Conservation (phyloP, 495 filamentous ascomycete genomes). For the Pyronema domesticum region DNA sequence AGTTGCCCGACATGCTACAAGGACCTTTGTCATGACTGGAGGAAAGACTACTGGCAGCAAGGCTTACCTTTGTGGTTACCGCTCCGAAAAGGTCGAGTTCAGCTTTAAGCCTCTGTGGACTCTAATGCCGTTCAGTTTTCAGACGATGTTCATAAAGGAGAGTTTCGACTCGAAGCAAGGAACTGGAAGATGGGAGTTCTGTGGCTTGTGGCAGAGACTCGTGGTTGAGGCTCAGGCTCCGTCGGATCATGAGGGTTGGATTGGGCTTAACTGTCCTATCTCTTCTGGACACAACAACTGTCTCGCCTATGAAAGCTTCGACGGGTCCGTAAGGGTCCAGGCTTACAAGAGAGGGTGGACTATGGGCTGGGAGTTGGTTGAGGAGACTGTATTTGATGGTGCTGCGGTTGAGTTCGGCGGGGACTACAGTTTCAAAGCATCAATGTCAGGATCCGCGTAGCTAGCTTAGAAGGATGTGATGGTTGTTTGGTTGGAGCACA, state of each 20-base stretch:
- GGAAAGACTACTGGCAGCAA: constrained; percentile 30
- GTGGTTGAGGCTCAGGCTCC: constrained; percentile 25
- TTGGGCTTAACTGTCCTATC: constrained; percentile 28
- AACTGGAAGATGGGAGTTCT: constrained; percentile 19
- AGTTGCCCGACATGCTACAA: background rate
- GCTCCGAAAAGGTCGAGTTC: constrained; percentile 21
- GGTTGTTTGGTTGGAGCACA: too few relatives aligned
- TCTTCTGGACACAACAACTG: constrained; percentile 27
- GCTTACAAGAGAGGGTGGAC: constrained; percentile 23
- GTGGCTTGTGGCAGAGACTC: constrained; percentile 24
- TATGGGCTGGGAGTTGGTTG: constrained; percentile 25
- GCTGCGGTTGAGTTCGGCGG: constrained; percentile 33
- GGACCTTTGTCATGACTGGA: constrained; percentile 24
- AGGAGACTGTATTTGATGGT: constrained; percentile 24
- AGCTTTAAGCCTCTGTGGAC: constrained; percentile 14
- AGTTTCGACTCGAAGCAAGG: constrained; percentile 23
- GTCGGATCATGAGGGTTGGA: constrained; percentile 24
- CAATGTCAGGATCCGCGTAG: too few relatives aligned
- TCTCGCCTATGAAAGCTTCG: constrained; percentile 29
- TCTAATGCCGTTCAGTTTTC: constrained; percentile 10
- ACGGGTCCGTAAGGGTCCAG: constrained; percentile 26
- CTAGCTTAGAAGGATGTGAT: too few relatives aligned
- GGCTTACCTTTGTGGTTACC: constrained; percentile 30
- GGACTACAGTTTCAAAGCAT: constrained; percentile 18
- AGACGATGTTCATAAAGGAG: constrained; percentile 25